Base-by-base conservation (phyloP, 306 rosid species). In the Pterocarpus macrocarpus region DNA sequence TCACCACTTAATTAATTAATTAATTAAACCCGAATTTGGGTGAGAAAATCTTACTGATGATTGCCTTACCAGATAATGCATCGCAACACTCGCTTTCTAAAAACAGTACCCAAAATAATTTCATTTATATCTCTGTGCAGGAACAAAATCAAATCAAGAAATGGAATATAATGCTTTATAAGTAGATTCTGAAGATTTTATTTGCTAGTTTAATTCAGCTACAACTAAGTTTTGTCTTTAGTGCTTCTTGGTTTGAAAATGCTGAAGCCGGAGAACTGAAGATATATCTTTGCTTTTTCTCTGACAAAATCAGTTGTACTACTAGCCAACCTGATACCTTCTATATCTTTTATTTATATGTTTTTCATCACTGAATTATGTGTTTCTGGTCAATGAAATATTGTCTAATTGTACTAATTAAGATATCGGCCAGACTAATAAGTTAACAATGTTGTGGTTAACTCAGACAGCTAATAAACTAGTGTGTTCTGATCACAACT, bases 101-200 rank as follows among this genome's bases (percentile, higher is more conserved):
- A 59, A 32, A 36, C 78, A 80, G 64, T 62, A 34, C 16, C 72
- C 56, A 61, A 61, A 80, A 32, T 71, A 71, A n/a, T 71, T 53
- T 15, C 39, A 35, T 3, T 49, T 45, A 9, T 45, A 55, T 34
- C 33, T 36, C 78, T 62, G 15, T 14, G 7, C 17, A 17, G 41
- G 39, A 78, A 44, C 77, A 44, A 71, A 83, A 83, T 56, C 58
- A 71, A 49, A 56, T 11, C 32, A 66, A 78, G 71, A 73, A 83
- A 45, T 65, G 44, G 64, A 22, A 55, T 43, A 61, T 9, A 65
- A 55, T 71, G 75, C 61, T 64, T 41, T 28, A 69, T 33, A 45
- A 64, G 62, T 13, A 34, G 63, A 82, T 70, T 41, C 56, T 44
- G 12, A 62, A 78, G 80, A 78, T 78, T 55, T 56, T 59, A 36